Evolutionary conservation across 2,329 filamentous ascomycete genomes (phyloP).

Genomic region (Fusarium duplospermum): DNA sequence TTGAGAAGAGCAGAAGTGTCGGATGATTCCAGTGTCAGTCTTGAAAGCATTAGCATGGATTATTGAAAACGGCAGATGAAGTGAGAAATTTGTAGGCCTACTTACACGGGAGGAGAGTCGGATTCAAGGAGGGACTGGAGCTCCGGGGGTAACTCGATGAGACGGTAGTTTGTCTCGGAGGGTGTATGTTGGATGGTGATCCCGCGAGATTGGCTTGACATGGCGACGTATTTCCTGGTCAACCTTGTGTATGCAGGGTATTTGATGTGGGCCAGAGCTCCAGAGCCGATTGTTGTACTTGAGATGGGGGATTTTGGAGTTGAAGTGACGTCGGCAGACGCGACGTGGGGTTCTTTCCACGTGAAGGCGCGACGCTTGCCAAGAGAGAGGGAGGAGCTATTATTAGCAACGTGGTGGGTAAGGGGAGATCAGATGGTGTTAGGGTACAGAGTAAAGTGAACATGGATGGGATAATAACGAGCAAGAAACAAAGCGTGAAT

Average conservation of each 20-base stretch:
- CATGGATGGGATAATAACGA: not conserved
- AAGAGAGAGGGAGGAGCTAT: not conserved
- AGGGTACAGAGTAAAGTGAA: not conserved
- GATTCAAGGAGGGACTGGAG: constrained; percentile 67
- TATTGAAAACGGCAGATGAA: not conserved
- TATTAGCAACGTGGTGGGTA: not conserved
- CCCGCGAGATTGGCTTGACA: constrained; percentile 62
- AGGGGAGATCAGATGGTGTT: not conserved
- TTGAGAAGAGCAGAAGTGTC: constrained; percentile 63
- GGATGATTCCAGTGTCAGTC: constrained; percentile 62
- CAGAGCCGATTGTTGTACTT: not conserved
- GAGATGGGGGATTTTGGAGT: not conserved
- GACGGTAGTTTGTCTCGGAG: constrained; percentile 64
- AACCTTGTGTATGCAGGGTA: not conserved
- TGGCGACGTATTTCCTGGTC: constrained; percentile 22
- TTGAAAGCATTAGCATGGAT: constrained; percentile 38
- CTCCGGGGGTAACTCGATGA: constrained; percentile 72
- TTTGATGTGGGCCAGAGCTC: not conserved
- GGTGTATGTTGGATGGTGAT: constrained; percentile 64
- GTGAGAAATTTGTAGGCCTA: constrained; percentile 24
- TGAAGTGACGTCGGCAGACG: not conserved
- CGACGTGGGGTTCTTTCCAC: not conserved
- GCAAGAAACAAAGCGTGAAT: not conserved
- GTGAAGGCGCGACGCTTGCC: not conserved
- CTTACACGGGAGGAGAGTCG: constrained; percentile 64